Evolutionary conservation across 2,329 filamentous ascomycete genomes (phyloP).

Genomic region (Fusarium solani-melongenae): DNA sequence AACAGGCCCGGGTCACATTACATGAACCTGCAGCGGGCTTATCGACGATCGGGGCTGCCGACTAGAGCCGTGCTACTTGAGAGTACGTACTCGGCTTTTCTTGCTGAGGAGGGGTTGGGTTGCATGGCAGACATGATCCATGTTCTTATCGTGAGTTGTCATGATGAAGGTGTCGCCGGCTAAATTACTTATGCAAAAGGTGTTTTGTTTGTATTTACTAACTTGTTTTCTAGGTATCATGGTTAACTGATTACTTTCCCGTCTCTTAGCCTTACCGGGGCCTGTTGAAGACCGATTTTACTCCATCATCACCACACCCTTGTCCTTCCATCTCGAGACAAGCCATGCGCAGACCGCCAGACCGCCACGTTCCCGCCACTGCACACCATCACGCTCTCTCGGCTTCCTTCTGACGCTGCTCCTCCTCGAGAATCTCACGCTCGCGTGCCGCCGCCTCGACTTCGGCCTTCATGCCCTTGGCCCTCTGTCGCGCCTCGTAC

Average conservation of each 20-base stretch:
- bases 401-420: conserved; percentile 63
- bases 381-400: conserved; percentile 41
- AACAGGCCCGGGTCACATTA: conserved; percentile 27
- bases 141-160: conserved; percentile 1
- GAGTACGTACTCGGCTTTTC: neutral
- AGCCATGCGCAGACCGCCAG: conserved; percentile 12
- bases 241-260: conserved; percentile 29
- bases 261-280: conserved; percentile 9
- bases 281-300: conserved; percentile 41
- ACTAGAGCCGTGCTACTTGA: neutral
- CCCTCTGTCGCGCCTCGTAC: conserved; percentile 91
- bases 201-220: neutral
- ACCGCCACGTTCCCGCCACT: conserved; percentile 6
- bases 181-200: neutral
- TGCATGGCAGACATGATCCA: neutral
- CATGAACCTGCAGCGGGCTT: conserved; percentile 20
- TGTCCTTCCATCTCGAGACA: neutral
- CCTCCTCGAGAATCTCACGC: conserved; percentile 71
- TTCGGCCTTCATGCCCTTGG: conserved; percentile 88
- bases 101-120: neutral
- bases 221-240: conserved; percentile 23
- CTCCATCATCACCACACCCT: conserved; percentile 2
- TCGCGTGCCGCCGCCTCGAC: conserved; percentile 75
- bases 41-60: conserved; percentile 22
- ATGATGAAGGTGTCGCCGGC: conserved; percentile 12